Conservation (phyloP, 176 grass and related monocot species). For the Oryza rufipogon region DNA sequence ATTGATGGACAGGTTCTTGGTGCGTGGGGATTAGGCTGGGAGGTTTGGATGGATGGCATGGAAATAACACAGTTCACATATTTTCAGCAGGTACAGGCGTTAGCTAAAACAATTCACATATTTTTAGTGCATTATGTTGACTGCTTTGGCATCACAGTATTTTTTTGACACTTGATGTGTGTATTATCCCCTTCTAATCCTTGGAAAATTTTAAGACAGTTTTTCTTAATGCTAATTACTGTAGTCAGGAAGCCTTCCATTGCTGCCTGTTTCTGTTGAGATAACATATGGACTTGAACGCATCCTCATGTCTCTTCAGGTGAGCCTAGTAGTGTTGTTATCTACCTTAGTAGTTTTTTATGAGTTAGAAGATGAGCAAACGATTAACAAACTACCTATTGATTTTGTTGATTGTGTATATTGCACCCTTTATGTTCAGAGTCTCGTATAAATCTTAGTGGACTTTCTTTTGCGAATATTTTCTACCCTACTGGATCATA, state of each 20-base stretch:
- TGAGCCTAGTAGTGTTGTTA: constrained; percentile 38
- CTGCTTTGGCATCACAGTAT: constrained; percentile 20
- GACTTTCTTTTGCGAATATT: constrained; percentile 15
- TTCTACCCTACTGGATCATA: constrained; percentile 29
- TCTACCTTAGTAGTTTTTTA: background rate
- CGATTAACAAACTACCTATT: background rate
- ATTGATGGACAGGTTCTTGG: constrained; percentile 79
- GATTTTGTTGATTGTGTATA: constrained; percentile 23
- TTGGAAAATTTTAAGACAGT: background rate
- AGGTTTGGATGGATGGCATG: constrained; percentile 99
- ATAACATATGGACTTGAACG: constrained; percentile 99
- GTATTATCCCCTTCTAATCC: background rate
- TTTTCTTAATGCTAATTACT: constrained; percentile 29
- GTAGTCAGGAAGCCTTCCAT: constrained; percentile 91
- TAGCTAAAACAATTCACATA: background rate
- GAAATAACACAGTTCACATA: constrained; percentile 99
- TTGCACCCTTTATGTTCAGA: constrained; percentile 24
- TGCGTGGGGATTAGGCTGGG: constrained; percentile 98
- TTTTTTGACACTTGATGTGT: constrained; percentile 1
- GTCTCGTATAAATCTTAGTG: background rate
- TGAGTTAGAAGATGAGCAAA: background rate
- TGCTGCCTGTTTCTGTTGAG: constrained; percentile 90
- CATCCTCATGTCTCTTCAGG: constrained; percentile 98
- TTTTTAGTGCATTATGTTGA: background rate
- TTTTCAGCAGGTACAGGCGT: constrained; percentile 80